These are phyloP conservation scores for Alternaria solani DNA, from an alignment of 2,329 filamentous ascomycete species.

Conservation along the genomic window DNA sequence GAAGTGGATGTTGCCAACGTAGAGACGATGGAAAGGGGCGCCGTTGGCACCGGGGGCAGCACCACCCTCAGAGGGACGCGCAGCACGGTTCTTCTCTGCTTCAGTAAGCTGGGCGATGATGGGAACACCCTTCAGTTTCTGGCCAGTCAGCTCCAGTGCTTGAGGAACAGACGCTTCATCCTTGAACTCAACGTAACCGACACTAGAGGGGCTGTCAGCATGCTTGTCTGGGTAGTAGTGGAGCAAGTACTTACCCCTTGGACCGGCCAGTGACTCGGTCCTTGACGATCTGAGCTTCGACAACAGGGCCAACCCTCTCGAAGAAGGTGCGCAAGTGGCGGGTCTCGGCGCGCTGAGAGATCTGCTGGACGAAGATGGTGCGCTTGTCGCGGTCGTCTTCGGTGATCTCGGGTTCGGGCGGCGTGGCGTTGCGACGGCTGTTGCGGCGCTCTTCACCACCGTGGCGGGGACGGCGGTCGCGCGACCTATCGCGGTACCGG, in stretches of 20 bases:
- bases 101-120: conserved; percentile 98
- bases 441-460: conserved; percentile 57
- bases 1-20: conserved; percentile 99
- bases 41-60: conserved; percentile 76
- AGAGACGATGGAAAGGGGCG: conserved; percentile 95
- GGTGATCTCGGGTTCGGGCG: conserved; percentile 74
- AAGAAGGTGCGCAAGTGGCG: conserved; percentile 95
- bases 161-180: conserved; percentile 91
- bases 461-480: conserved; percentile 51
- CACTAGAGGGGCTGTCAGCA: conserved; percentile 66
- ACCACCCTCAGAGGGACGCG: conserved; percentile 70
- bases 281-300: conserved; percentile 98
- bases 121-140: conserved; percentile 97
- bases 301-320: conserved; percentile 91
- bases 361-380: conserved; percentile 98
- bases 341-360: conserved; percentile 90
- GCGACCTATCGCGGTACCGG: conserved; percentile 59
- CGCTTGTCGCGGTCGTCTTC: conserved; percentile 96
- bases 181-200: conserved; percentile 99
- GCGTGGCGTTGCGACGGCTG: conserved; percentile 52
- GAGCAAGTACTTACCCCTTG: conserved; percentile 76
- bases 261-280: conserved; percentile 95
- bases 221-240: neutral
- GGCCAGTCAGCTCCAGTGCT: conserved; percentile 97
- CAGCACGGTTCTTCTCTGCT: conserved; percentile 98